A percentile compares a stretch with the other conserved stretches of the same genome.
phyloP scores from a whole-genome alignment of 495 filamentous ascomycete species.

The Aspergillus haitiensis region DNA sequence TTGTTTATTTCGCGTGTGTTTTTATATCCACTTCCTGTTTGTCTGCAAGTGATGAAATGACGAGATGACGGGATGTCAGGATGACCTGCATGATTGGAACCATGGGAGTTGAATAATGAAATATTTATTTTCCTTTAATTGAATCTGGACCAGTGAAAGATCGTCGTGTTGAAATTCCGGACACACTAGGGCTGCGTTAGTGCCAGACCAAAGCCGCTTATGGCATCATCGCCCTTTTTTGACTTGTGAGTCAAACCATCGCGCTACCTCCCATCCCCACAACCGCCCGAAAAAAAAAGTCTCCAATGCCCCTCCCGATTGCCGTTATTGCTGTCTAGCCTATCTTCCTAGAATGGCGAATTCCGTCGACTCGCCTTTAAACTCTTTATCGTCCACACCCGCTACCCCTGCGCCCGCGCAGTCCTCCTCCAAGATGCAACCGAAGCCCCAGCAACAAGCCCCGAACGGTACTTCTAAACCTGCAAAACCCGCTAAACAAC shows the following conservation, averaged over 20 bases:
- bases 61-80: constrained; percentile 9
- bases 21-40: background rate
- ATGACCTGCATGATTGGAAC: constrained; percentile 12
- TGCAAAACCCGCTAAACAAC: constrained; percentile 31
- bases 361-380: constrained; percentile 28
- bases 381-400: constrained; percentile 15
- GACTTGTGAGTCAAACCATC: constrained; percentile 38
- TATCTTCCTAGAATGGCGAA: constrained; percentile 35
- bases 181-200: constrained; percentile 30
- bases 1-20: constrained; percentile 30
- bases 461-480: constrained; percentile 30
- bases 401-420: constrained; percentile 21
- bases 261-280: constrained; percentile 34
- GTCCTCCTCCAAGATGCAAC: constrained; percentile 23
- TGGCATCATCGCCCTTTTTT: constrained; percentile 39
- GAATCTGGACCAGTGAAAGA: background rate
- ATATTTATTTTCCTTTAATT: background rate
- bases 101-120: constrained; percentile 1
- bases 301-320: constrained; percentile 33
- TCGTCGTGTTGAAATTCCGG: background rate
- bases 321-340: constrained; percentile 24
- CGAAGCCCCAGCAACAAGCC: constrained; percentile 17
- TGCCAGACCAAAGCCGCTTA: constrained; percentile 32
- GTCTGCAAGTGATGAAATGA: constrained; percentile 4
- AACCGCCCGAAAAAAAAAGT: constrained; percentile 25